These are phyloP conservation scores for Athelia psychrophila DNA, from an alignment of 1,284 basidiomycete genomes.

Conservation along the genomic window DNA sequence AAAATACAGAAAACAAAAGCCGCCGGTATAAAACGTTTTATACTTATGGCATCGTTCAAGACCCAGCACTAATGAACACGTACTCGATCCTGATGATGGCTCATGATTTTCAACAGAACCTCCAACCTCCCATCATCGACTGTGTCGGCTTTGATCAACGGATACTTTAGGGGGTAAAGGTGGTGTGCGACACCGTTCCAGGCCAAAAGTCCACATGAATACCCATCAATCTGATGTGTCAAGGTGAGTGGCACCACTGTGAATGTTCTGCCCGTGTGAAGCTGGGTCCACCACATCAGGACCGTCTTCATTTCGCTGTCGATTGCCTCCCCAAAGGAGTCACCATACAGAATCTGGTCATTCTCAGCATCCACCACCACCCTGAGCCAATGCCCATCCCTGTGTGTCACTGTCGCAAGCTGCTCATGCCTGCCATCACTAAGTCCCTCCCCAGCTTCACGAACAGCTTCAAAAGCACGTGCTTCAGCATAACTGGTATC, in stretches of 20 bases:
- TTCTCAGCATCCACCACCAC: not conserved
- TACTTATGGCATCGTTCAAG: too few species aligned
- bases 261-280: not conserved
- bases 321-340: not conserved
- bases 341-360: not conserved
- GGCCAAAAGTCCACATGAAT: not conserved
- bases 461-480: not conserved
- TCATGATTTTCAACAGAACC: not conserved
- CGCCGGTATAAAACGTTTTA: too few species aligned
- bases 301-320: not conserved
- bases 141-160: not conserved
- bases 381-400: not conserved
- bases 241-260: not conserved
- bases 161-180: not conserved
- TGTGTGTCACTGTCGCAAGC: not conserved
- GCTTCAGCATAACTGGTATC: not conserved
- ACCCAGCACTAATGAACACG: too few species aligned
- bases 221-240: not conserved
- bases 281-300: not conserved
- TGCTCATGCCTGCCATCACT: not conserved
- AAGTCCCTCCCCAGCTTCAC: not conserved
- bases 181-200: not conserved
- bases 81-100: not conserved
- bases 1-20: too few species aligned
- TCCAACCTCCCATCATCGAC: not conserved